These are phyloP conservation scores for Candida nanaspora DNA, from an alignment of 805 yeast genomes.

Conservation along the genomic window DNA sequence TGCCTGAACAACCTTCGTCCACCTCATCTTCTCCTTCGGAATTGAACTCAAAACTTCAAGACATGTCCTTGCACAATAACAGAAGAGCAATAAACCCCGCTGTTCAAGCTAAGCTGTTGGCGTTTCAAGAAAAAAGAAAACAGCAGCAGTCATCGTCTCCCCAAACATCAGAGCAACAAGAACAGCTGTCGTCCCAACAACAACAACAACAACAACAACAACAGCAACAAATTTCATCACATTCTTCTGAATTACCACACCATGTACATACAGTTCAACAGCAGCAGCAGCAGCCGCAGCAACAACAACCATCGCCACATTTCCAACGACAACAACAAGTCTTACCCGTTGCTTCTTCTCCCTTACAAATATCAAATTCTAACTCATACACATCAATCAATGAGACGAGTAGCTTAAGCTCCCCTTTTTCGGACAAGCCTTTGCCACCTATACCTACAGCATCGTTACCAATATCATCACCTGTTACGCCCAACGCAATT, in stretches of 20 bases:
- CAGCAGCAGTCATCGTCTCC: slow-evolving; percentile 14
- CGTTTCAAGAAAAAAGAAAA: slow-evolving; percentile 79
- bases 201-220: slow-evolving; percentile 6
- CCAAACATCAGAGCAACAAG: background rate
- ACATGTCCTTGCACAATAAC: slow-evolving; percentile 15
- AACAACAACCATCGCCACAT: slow-evolving; percentile 7
- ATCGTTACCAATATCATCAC: slow-evolving; percentile 12
- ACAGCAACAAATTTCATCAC: slow-evolving; percentile 4
- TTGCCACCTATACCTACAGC: slow-evolving; percentile 6
- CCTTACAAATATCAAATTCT: background rate
- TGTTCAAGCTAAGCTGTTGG: slow-evolving; percentile 79
- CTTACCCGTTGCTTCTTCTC: no score
- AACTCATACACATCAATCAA: background rate
- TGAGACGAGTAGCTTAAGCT: background rate
- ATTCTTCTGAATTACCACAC: background rate
- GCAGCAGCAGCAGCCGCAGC: background rate
- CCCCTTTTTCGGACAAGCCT: slow-evolving; percentile 4
- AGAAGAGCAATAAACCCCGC: slow-evolving; percentile 54
- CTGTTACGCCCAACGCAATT: slow-evolving; percentile 5
- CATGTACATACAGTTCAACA: background rate
- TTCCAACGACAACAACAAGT: no score
- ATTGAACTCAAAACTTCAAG: slow-evolving; percentile 11
- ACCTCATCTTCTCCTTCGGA: background rate
- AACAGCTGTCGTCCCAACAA: background rate
- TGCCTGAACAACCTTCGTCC: background rate